These are phyloP conservation scores for Leishmania lainsoni DNA, from an alignment of 208 protist genomes.

Conservation along the genomic window DNA sequence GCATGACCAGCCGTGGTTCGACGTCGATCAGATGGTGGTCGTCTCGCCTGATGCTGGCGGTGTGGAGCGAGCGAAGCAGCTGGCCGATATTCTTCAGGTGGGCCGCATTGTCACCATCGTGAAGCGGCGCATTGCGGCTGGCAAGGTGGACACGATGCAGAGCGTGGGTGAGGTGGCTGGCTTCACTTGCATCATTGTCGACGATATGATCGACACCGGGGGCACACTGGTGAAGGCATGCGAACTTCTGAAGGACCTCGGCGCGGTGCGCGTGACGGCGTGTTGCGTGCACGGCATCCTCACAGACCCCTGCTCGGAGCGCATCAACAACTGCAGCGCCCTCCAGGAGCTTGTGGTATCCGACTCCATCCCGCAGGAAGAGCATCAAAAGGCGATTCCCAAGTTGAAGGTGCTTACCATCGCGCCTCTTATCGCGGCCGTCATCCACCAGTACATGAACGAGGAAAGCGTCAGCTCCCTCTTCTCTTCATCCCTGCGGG, in stretches of 20 bases:
- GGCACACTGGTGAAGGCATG: slow-evolving; percentile 93
- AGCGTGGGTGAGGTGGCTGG: slow-evolving; percentile 95
- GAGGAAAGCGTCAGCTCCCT: slow-evolving; percentile 76
- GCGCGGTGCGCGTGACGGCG: slow-evolving; percentile 91
- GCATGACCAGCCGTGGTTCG: slow-evolving; percentile 70
- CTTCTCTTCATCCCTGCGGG: slow-evolving; percentile 46
- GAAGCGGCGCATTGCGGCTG: slow-evolving; percentile 86
- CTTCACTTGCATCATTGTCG: slow-evolving; percentile 93
- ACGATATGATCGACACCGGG: slow-evolving; percentile 97
- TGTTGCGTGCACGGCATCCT: slow-evolving; percentile 96
- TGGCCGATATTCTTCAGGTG: slow-evolving; percentile 90
- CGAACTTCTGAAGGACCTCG: slow-evolving; percentile 90
- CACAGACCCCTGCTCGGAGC: slow-evolving; percentile 79
- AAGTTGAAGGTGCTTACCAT: slow-evolving; percentile 92
- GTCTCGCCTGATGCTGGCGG: slow-evolving; percentile 97
- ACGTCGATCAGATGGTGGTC: slow-evolving; percentile 80
- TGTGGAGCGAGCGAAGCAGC: slow-evolving; percentile 89
- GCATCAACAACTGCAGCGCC: slow-evolving; percentile 82
- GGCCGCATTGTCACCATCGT: slow-evolving; percentile 95
- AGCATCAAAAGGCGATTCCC: slow-evolving; percentile 62
- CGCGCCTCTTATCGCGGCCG: slow-evolving; percentile 86
- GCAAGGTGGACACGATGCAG: slow-evolving; percentile 88
- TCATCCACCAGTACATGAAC: slow-evolving; percentile 69
- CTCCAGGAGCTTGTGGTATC: slow-evolving; percentile 93
- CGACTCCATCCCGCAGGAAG: slow-evolving; percentile 93